These are phyloP conservation scores for Grosmannia huntii DNA, from an alignment of 2,329 filamentous ascomycete genomes.

Conservation along the genomic window DNA sequence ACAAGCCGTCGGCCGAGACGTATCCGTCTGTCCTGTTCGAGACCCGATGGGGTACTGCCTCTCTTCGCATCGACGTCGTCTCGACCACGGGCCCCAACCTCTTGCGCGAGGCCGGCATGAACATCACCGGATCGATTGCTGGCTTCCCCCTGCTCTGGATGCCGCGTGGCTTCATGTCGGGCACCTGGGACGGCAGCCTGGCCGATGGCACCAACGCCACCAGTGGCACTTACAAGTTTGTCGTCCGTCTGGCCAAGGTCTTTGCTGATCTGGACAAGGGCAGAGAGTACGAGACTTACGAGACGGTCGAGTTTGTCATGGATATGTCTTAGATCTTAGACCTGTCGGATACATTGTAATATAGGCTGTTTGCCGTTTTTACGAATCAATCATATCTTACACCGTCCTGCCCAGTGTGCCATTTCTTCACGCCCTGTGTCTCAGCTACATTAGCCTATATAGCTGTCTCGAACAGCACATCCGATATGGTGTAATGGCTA, in stretches of 20 bases:
- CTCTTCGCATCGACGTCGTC: not conserved
- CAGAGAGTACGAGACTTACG: not conserved
- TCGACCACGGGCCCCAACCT: not conserved
- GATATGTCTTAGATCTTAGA: slow-evolving; percentile 1
- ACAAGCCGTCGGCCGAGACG: not conserved
- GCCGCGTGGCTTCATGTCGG: not conserved
- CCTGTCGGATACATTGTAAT: too few species aligned
- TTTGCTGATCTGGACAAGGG: not conserved
- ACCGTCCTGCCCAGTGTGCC: too few species aligned
- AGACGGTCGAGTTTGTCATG: not conserved
- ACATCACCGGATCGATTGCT: not conserved
- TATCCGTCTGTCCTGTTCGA: not conserved
- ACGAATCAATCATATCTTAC: too few species aligned
- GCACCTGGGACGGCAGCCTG: not conserved
- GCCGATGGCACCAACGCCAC: not conserved
- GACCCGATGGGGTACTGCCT: not conserved
- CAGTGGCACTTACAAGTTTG: not conserved
- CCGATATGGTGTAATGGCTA: slow-evolving; percentile 1
- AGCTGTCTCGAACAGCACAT: not conserved
- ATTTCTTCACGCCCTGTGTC: too few species aligned
- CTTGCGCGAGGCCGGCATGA: not conserved
- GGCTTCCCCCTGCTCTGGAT: not conserved
- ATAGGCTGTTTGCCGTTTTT: too few species aligned
- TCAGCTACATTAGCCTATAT: too few species aligned
- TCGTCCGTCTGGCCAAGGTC: not conserved